A percentile compares a stretch with the other conserved stretches of the same genome.
Evolutionary conservation across 257 asterid genomes (phyloP).

Genomic region (Henckelia pumila): DNA sequence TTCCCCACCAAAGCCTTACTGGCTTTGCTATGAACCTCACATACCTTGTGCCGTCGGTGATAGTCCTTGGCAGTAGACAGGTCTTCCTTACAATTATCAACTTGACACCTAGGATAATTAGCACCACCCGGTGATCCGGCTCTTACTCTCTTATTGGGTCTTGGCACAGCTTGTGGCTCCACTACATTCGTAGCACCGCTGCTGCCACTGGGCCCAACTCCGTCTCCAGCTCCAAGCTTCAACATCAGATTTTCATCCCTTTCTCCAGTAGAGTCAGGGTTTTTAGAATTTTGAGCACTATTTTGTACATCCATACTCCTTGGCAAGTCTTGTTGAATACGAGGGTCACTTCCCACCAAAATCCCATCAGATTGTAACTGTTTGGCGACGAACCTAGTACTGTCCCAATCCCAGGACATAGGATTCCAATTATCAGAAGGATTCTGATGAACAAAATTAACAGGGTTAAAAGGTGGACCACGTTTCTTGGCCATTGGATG

Average conservation of each 20-base stretch:
- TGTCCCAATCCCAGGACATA: conserved; percentile 75
- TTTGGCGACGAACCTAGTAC: conserved; percentile 62
- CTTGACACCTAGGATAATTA: conserved; percentile 74
- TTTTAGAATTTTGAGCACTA: conserved; percentile 25
- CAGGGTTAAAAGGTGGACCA: conserved; percentile 39
- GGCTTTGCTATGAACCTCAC: conserved; percentile 86
- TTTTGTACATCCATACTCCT: conserved; percentile 41
- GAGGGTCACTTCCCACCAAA: conserved; percentile 32
- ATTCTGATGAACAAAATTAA: conserved; percentile 34
- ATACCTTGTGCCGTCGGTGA: conserved; percentile 91
- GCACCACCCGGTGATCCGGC: conserved; percentile 67
- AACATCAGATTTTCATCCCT: conserved; percentile 38
- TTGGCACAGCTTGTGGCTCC: conserved; percentile 40
- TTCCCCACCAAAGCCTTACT: conserved; percentile 59
- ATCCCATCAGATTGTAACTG: conserved; percentile 39
- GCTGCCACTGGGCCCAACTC: conserved; percentile 28
- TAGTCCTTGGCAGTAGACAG: conserved; percentile 74
- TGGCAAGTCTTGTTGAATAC: conserved; percentile 54
- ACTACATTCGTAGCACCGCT: conserved; percentile 28
- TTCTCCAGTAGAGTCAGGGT: conserved; percentile 21
- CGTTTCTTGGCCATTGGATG: conserved; percentile 58
- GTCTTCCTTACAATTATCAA: conserved; percentile 75
- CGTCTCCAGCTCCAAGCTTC: conserved; percentile 46
- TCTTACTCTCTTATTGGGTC: conserved; percentile 71
- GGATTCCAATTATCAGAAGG: conserved; percentile 59